Evolutionary conservation across 78 protist species (phyloP).

Genomic region (Cavenderia fasciculata): DNA sequence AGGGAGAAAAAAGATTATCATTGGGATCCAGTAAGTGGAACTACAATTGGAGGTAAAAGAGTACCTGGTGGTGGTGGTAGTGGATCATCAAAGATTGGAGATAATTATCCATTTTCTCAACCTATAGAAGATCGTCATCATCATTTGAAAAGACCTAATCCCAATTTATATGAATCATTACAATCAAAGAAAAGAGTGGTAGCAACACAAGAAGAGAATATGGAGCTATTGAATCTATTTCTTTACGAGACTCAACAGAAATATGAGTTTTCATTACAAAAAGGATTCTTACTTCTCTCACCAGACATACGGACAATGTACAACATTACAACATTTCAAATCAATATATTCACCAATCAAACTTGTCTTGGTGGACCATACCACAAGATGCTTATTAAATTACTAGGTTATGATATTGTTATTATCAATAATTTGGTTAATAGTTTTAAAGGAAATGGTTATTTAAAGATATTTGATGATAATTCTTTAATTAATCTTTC

Average conservation of each 20-base stretch:
- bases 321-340: constrained; percentile 36
- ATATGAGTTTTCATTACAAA: constrained; percentile 40
- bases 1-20: no score
- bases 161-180: no score
- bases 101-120: neutral
- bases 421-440: constrained; percentile 45
- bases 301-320: constrained; percentile 1
- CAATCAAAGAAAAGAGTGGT: neutral
- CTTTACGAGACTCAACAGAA: constrained; percentile 11
- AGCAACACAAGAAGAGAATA: neutral
- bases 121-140: no score
- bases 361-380: constrained; percentile 47
- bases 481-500: neutral
- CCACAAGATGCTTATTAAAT: neutral
- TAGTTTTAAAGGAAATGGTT: constrained; percentile 32
- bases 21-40: no score
- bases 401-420: constrained; percentile 44
- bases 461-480: neutral
- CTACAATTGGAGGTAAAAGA: neutral
- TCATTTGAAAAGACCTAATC: no score
- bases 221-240: neutral
- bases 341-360: constrained; percentile 19
- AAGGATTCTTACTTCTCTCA: constrained; percentile 30
- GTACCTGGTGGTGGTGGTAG: neutral
- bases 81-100: neutral